Evolutionary conservation across 176 grass and related monocot genomes (phyloP).

Genomic region (Triticum aestivum): DNA sequence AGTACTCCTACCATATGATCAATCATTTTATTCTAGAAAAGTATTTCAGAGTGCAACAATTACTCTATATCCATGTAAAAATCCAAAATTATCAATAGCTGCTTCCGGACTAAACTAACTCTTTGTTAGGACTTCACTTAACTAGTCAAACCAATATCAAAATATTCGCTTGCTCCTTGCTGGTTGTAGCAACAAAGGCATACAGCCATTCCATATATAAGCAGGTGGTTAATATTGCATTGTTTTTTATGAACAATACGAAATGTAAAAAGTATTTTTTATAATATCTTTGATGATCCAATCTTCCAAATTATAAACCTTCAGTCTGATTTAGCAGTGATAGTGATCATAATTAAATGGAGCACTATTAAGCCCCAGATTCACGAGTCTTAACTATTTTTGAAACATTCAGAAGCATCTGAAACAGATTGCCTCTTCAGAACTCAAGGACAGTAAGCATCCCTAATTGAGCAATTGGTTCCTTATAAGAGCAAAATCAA

Average conservation of each 20-base stretch:
- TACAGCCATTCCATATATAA: background rate
- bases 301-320: background rate
- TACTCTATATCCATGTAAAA: slow-evolving; percentile 14
- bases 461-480: background rate
- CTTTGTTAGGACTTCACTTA: background rate
- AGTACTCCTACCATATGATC: background rate
- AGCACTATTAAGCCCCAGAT: background rate
- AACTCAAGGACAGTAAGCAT: slow-evolving; percentile 16
- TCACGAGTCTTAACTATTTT: background rate
- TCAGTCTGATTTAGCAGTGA: background rate
- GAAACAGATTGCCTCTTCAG: background rate
- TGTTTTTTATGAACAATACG: background rate
- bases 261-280: background rate
- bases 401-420: background rate
- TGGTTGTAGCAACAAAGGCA: background rate
- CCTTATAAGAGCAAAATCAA: background rate
- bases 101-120: background rate
- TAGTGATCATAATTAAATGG: background rate
- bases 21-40: background rate
- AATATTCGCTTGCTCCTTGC: background rate
- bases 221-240: background rate
- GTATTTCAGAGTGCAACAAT: background rate
- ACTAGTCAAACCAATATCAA: slow-evolving; percentile 10
- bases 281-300: background rate
- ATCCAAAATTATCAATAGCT: background rate